Base-by-base conservation (phyloP, 2,329 filamentous ascomycete genomes). In the Neonectria ditissima region DNA sequence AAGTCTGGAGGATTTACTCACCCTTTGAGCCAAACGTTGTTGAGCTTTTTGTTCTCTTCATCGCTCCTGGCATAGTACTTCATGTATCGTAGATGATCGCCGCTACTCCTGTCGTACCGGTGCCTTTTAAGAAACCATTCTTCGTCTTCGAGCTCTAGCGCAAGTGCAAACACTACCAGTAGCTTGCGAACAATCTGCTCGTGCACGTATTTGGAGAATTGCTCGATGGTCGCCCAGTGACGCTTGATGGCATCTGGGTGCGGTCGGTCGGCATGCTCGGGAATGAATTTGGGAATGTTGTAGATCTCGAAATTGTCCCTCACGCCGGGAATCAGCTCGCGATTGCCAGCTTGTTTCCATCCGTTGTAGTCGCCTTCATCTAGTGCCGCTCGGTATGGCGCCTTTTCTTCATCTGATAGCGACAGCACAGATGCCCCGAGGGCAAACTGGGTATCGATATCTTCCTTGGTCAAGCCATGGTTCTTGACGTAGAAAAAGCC, bases 401-500 rank as follows among this genome's bases (percentile, higher is more conserved):
- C 69, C 71, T 89, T 89, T 73, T 89, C 86, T 18, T 86, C 84
- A 0, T 84, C 75, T 0, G 87, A 85, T 0, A 89, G 79, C 7
- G 70, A 65, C 18, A 75, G 74, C 69, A 89, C 86, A 47, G 84
- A 80, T 53, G 84, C 82, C 0, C 84, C 87, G 1, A 89, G 79
- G 9, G 86, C 84, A 61, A 89, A 89, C 65, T 89, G 87, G 1
- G 78, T 75, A 63, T 89, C 83, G 2, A 89, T 82, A 51, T 84
- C 82, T 55, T 87, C 85, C 71, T 89, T 86, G 4, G 77, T 78
- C 53, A 89, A 82, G 66, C 85, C 85, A 68, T 85, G 89, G 76
- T 90, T 88, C 59, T 83, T 87, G 10, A 89, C 84, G 61, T 88
- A 88, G 74, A 89, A 89, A 77, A 89, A 86, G 59, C 63, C 53